Evolutionary conservation across 768 basidiomycete genomes (phyloP).

Genomic region (Nevesoporus exiguus): DNA sequence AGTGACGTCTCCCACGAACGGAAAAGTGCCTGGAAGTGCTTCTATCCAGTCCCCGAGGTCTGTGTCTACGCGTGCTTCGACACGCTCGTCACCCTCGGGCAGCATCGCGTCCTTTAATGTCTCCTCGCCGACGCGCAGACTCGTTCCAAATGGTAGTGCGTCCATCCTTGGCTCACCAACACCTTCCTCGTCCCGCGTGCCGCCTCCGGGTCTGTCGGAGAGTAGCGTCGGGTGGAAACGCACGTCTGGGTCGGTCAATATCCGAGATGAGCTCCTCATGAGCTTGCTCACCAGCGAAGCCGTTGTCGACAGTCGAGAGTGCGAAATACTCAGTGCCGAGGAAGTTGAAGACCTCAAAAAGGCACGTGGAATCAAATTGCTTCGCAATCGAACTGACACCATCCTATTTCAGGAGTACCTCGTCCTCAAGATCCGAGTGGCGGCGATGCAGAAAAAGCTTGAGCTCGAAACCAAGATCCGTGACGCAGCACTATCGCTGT

Average conservation of each 20-base stretch:
- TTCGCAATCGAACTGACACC: background rate
- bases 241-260: slow-evolving; percentile 46
- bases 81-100: slow-evolving; percentile 22
- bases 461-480: slow-evolving; percentile 83
- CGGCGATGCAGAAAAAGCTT: slow-evolving; percentile 69
- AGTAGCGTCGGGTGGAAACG: slow-evolving; percentile 40
- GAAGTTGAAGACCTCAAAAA: slow-evolving; percentile 70
- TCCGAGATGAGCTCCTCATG: slow-evolving; percentile 81
- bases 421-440: slow-evolving; percentile 60
- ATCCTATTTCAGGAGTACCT: slow-evolving; percentile 60
- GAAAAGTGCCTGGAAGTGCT: slow-evolving; percentile 21
- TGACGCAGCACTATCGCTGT: slow-evolving; percentile 75
- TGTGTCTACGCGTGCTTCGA: slow-evolving; percentile 18
- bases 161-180: slow-evolving; percentile 32
- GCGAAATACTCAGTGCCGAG: slow-evolving; percentile 70
- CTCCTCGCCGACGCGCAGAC: slow-evolving; percentile 20
- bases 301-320: slow-evolving; percentile 84
- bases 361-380: slow-evolving; percentile 38
- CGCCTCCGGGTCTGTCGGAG: slow-evolving; percentile 31
- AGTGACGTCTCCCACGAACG: slow-evolving; percentile 20
- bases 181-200: slow-evolving; percentile 38
- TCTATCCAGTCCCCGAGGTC: slow-evolving; percentile 27
- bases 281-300: slow-evolving; percentile 92
- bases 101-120: slow-evolving; percentile 25
- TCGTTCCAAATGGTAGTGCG: slow-evolving; percentile 10